These are phyloP conservation scores for Teratosphaeria nubilosa DNA, from an alignment of 2,329 filamentous ascomycete species.

Conservation along the genomic window DNA sequence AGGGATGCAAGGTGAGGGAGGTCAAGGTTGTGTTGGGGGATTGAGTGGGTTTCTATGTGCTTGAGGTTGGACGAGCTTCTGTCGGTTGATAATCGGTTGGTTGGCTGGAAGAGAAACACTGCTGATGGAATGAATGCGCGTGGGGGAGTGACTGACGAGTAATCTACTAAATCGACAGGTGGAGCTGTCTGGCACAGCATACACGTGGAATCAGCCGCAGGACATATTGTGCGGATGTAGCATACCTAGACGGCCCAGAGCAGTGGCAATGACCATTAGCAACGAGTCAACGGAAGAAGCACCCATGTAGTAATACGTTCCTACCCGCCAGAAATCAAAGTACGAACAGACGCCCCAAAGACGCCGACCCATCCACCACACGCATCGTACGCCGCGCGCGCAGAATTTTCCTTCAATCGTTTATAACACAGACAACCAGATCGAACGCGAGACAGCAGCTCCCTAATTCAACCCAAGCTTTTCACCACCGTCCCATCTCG, in stretches of 20 bases:
- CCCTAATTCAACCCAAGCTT: background rate
- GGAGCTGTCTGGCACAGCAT: too few species aligned
- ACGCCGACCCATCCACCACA: background rate
- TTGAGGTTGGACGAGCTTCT: background rate
- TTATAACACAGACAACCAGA: background rate
- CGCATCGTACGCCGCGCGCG: background rate
- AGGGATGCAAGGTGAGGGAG: constrained; percentile 5
- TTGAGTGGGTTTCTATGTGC: background rate
- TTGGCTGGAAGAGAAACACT: background rate
- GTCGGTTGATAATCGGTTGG: too few species aligned
- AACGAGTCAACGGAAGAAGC: background rate
- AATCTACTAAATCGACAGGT: too few species aligned
- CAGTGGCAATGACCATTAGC: too few species aligned
- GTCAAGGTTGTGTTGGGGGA: constrained; percentile 13
- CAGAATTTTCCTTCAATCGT: background rate
- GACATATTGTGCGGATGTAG: too few species aligned
- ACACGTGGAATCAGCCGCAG: too few species aligned
- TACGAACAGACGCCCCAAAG: background rate
- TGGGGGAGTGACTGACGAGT: too few species aligned
- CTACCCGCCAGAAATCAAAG: background rate
- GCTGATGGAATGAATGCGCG: background rate
- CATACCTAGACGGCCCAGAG: too few species aligned
- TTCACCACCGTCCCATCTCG: background rate
- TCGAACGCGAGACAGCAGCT: background rate
- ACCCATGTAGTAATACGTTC: background rate